phyloP scores from a whole-genome alignment of 2,329 filamentous ascomycete genomes.

The Pseudopithomyces maydicus region DNA sequence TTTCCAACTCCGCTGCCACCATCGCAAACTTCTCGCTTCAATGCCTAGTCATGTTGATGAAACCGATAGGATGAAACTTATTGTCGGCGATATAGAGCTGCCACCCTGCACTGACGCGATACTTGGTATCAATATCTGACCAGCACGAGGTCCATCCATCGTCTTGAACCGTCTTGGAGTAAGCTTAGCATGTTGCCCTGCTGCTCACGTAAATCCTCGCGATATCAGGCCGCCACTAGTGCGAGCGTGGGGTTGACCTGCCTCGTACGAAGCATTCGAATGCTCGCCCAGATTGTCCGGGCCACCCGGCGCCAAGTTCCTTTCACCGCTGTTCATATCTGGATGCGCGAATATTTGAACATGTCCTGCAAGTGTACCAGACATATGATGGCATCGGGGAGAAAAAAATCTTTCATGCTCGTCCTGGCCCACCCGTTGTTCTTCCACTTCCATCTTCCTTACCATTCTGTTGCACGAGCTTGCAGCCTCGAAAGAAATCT shows the following conservation, averaged over 20 bases:
- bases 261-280: background rate
- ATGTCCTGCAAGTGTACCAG: too few species aligned
- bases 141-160: too few species aligned
- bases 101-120: background rate
- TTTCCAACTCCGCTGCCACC: conserved; percentile 4
- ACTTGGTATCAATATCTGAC: background rate
- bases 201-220: background rate
- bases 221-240: conserved; percentile 3
- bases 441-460: too few species aligned
- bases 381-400: too few species aligned
- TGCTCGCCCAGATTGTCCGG: background rate
- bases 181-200: background rate
- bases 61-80: background rate
- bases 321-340: background rate
- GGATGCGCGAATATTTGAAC: too few species aligned
- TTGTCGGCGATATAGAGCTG: background rate
- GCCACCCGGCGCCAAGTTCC: background rate
- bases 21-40: background rate
- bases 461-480: too few species aligned
- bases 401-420: too few species aligned
- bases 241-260: background rate
- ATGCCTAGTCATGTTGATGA: background rate
- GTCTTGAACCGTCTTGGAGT: too few species aligned
- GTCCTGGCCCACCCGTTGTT: too few species aligned
- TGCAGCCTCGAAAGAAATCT: too few species aligned